A percentile compares a stretch with the other conserved stretches of the same genome.
Evolutionary conservation across 345 rosid genomes (phyloP).

Genomic region (Rubroshorea leprosula): DNA sequence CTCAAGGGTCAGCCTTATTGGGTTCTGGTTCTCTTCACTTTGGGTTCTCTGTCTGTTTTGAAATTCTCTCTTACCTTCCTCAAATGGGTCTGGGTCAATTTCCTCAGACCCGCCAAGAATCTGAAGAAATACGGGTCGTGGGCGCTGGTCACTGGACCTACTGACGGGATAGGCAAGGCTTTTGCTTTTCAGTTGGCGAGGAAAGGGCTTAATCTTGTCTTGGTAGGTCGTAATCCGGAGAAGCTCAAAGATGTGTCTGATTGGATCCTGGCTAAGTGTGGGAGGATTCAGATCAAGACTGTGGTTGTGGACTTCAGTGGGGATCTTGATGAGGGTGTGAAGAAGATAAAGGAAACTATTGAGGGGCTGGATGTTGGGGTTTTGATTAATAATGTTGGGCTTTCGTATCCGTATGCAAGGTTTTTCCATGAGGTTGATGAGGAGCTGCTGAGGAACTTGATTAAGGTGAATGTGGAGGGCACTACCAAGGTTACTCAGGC

Average conservation of each 20-base stretch:
- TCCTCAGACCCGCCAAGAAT: constrained; percentile 78
- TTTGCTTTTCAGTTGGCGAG: constrained; percentile 77
- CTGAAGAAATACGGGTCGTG: constrained; percentile 89
- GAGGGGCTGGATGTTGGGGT: constrained; percentile 78
- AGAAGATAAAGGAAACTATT: constrained; percentile 52
- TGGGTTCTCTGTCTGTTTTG: constrained; percentile 56
- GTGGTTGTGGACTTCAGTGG: constrained; percentile 85
- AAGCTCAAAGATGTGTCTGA: constrained; percentile 66
- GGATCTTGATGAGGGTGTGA: constrained; percentile 72
- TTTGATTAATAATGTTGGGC: constrained; percentile 82
- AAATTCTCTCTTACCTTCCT: constrained; percentile 36
- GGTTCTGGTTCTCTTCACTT: constrained; percentile 41
- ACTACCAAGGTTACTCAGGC: constrained; percentile 89
- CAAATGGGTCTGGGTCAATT: constrained; percentile 69
- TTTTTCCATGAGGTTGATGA: constrained; percentile 88
- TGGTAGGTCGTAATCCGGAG: constrained; percentile 73
- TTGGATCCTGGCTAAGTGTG: constrained; percentile 45
- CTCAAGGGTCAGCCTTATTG: constrained; percentile 69
- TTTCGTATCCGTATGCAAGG: constrained; percentile 91
- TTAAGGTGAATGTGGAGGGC: constrained; percentile 81
- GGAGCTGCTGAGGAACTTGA: constrained; percentile 51
- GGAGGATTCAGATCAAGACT: constrained; percentile 43
- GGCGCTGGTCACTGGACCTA: constrained; percentile 91
- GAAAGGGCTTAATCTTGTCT: constrained; percentile 70
- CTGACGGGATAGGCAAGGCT: constrained; percentile 90